Conservation (phyloP, 768 basidiomycete species). For the Solioccasus polychromus region DNA sequence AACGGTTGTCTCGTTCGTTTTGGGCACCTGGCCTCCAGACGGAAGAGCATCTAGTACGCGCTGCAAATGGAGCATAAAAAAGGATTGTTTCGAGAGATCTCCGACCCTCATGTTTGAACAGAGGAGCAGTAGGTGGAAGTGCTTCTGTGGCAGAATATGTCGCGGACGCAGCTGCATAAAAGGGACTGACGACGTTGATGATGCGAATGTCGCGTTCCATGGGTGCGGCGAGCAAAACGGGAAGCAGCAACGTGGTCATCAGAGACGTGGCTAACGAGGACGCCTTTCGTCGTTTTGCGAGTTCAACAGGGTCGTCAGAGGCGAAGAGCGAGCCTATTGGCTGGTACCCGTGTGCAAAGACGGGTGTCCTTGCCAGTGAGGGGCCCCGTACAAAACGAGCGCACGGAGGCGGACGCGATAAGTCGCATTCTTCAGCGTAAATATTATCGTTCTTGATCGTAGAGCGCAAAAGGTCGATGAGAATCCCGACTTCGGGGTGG, state of each 20-base stretch:
- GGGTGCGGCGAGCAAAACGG: slow-evolving; percentile 76
- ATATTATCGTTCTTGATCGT: slow-evolving; percentile 74
- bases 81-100: slow-evolving; percentile 61
- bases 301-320: slow-evolving; percentile 25
- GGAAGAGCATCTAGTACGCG: slow-evolving; percentile 82
- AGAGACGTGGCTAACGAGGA: slow-evolving; percentile 72
- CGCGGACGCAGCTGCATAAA: slow-evolving; percentile 77
- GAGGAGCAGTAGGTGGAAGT: slow-evolving; percentile 25
- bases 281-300: slow-evolving; percentile 42
- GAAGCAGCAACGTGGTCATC: slow-evolving; percentile 74
- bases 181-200: slow-evolving; percentile 81
- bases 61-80: slow-evolving; percentile 77
- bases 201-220: slow-evolving; percentile 91
- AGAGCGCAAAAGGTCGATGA: slow-evolving; percentile 64
- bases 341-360: slow-evolving; percentile 76
- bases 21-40: slow-evolving; percentile 50
- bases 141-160: slow-evolving; percentile 31
- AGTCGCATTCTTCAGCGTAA: slow-evolving; percentile 76
- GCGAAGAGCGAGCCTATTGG: slow-evolving; percentile 53
- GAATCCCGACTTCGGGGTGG: slow-evolving; percentile 46
- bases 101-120: slow-evolving; percentile 59
- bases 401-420: slow-evolving; percentile 65
- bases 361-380: slow-evolving; percentile 61
- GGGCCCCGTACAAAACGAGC: slow-evolving; percentile 67
- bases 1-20: slow-evolving; percentile 30